phyloP scores from a whole-genome alignment of 257 asterid species.

The Capsicum pubescens region DNA sequence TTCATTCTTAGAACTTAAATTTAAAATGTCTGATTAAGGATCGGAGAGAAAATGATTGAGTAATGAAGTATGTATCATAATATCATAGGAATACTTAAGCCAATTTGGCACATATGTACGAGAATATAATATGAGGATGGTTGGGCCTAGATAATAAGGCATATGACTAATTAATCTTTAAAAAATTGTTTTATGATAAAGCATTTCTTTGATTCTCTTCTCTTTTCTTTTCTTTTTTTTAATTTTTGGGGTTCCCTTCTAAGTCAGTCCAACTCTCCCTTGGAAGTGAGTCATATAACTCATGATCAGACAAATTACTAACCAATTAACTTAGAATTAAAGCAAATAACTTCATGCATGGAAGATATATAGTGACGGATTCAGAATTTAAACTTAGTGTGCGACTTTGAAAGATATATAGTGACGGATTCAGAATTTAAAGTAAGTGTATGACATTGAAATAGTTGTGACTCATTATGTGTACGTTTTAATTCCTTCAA shows the following conservation, averaged over 20 bases:
- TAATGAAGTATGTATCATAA: too few relatives aligned
- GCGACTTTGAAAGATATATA: not conserved
- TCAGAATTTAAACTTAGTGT: not conserved
- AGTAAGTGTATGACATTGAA: not conserved
- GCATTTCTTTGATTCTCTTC: not conserved
- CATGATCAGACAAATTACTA: not conserved
- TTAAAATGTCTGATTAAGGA: too few relatives aligned
- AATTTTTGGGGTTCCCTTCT: not conserved
- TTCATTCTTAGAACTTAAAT: too few relatives aligned
- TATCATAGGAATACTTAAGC: too few relatives aligned
- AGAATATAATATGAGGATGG: too few relatives aligned
- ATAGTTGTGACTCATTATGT: not conserved
- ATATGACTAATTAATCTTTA: too few relatives aligned
- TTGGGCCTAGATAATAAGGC: too few relatives aligned
- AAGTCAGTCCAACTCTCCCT: not conserved
- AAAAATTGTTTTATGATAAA: not conserved
- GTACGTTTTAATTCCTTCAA: not conserved
- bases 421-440: not conserved
- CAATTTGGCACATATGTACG: too few relatives aligned
- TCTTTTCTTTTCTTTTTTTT: not conserved
- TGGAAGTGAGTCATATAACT: not conserved
- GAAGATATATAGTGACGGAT: not conserved
- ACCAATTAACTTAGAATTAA: not conserved
- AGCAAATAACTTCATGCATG: not conserved
- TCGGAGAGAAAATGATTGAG: too few relatives aligned